Evolutionary conservation across 2,329 filamentous ascomycete species (phyloP).

Genomic region (Ophiostoma novo-ulmi): DNA sequence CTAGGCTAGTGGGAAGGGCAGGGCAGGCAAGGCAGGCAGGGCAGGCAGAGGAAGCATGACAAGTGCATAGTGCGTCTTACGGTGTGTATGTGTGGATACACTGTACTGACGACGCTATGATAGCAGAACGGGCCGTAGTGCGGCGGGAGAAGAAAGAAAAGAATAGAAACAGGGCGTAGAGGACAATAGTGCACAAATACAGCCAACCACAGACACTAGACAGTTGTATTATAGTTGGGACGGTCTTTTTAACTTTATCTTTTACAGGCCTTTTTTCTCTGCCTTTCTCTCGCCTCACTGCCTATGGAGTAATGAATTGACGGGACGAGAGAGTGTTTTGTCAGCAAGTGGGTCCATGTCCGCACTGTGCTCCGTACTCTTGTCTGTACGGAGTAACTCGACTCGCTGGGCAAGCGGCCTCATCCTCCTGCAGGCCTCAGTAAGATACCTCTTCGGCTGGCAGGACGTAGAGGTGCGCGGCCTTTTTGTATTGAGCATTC

Average conservation of each 20-base stretch:
- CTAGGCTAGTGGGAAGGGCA: background rate
- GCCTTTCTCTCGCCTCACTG: no score
- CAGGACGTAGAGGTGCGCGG: slow-evolving; percentile 4
- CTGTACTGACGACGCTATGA: background rate
- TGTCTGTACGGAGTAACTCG: no score
- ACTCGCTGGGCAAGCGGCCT: background rate
- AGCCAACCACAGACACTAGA: background rate
- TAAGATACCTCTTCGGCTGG: background rate
- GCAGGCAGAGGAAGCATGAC: background rate
- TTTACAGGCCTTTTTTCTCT: background rate
- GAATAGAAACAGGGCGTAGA: background rate
- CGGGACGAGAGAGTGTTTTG: background rate
- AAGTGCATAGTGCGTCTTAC: background rate
- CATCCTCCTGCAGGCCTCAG: background rate
- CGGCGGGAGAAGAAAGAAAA: slow-evolving; percentile 4
- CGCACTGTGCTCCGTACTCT: background rate
- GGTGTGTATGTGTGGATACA: background rate
- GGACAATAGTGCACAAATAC: background rate
- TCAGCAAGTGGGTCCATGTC: background rate
- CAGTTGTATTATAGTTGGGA: background rate
- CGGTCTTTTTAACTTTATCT: background rate
- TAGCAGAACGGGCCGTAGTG: background rate
- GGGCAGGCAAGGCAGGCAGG: background rate
- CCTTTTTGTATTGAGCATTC: background rate
- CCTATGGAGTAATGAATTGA: background rate